A percentile compares a stretch with the other conserved stretches of the same genome.
phyloP scores from a whole-genome alignment of 2,329 filamentous ascomycete species.

The Raffaelea ambrosiae region DNA sequence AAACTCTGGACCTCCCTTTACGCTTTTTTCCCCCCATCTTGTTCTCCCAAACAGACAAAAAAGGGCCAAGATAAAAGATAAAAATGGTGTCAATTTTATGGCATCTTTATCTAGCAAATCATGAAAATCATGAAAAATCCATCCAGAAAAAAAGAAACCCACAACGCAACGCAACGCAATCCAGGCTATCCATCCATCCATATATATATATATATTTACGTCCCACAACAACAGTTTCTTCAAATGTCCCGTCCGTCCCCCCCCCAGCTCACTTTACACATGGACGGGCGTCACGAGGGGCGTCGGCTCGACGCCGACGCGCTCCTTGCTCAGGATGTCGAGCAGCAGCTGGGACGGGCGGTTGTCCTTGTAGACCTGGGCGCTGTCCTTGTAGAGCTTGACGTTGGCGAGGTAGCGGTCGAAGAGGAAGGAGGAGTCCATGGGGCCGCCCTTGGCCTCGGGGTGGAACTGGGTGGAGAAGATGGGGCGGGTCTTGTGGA shows the following conservation, averaged over 20 bases:
- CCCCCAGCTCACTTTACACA: too few species aligned
- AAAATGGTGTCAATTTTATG: background rate
- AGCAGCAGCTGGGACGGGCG: conserved; percentile 80
- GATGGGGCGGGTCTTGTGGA: conserved; percentile 91
- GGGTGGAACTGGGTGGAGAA: conserved; percentile 99
- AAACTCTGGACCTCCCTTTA: too few species aligned
- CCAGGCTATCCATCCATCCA: too few species aligned
- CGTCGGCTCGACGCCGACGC: conserved; percentile 75
- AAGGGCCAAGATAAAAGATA: background rate
- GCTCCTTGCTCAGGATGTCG: conserved; percentile 86
- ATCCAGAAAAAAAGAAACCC: background rate
- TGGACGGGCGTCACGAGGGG: conserved; percentile 38
- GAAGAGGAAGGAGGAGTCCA: conserved; percentile 93
- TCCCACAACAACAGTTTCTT: background rate
- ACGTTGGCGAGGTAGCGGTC: conserved; percentile 94
- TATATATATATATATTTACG: too few species aligned
- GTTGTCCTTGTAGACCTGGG: conserved; percentile 75
- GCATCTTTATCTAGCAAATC: too few species aligned
- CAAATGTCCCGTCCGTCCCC: too few species aligned
- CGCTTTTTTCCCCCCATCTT: too few species aligned
- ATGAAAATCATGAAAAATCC: background rate
- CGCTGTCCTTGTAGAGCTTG: conserved; percentile 76
- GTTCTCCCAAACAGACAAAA: too few species aligned
- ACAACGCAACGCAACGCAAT: too few species aligned
- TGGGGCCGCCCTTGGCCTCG: conserved; percentile 92